These are phyloP conservation scores for Scheffersomyces insectosa DNA, from an alignment of 1,139 yeast genomes.

Conservation along the genomic window DNA sequence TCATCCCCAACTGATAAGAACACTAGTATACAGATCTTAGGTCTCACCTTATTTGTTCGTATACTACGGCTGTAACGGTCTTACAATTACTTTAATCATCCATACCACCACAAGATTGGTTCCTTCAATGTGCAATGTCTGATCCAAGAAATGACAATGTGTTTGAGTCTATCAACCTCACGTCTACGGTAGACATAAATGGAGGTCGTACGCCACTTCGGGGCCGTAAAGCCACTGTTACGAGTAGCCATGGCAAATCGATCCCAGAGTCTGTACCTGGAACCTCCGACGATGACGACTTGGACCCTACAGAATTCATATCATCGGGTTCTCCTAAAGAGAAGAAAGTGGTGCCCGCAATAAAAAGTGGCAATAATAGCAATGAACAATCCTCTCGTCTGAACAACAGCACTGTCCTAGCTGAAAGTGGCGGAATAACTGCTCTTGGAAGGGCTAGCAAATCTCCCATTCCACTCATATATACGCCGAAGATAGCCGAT, in stretches of 20 bases:
- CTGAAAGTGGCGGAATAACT: slow-evolving; percentile 2
- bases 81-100: too few species aligned
- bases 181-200: slow-evolving; percentile 11
- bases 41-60: too few species aligned
- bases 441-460: slow-evolving; percentile 4
- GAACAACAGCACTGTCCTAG: slow-evolving; percentile 9
- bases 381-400: slow-evolving; percentile 7
- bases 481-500: slow-evolving; percentile 12
- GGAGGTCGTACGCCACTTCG: background rate
- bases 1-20: too few species aligned
- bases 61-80: too few species aligned
- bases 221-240: background rate
- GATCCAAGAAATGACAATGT: slow-evolving; percentile 7
- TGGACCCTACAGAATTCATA: slow-evolving; percentile 32
- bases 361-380: background rate
- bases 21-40: too few species aligned
- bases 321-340: slow-evolving; percentile 19
- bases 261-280: slow-evolving; percentile 2
- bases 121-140: background rate
- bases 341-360: background rate
- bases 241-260: background rate
- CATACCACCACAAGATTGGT: background rate
- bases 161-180: slow-evolving; percentile 27
- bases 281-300: slow-evolving; percentile 22
- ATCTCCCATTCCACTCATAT: background rate